phyloP scores from a whole-genome alignment of 2,329 filamentous ascomycete genomes.

The Canariomyces notabilis region DNA sequence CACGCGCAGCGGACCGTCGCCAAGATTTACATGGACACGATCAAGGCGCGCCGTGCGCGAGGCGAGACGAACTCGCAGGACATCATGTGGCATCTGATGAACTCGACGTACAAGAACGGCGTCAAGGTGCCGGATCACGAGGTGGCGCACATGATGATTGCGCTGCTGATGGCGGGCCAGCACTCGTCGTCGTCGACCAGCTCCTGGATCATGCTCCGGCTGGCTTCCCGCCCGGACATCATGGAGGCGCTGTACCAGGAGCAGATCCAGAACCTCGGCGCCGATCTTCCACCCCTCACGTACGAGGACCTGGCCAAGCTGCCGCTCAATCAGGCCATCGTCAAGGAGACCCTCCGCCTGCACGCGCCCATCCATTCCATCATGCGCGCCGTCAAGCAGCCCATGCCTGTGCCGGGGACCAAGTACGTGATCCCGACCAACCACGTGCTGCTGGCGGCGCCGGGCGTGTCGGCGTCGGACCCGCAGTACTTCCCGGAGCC shows the following conservation, averaged over 20 bases:
- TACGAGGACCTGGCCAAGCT: slow-evolving; percentile 76
- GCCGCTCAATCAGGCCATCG: slow-evolving; percentile 73
- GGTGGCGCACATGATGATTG: slow-evolving; percentile 82
- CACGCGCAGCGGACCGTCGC: slow-evolving; percentile 67
- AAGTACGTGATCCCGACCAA: slow-evolving; percentile 75
- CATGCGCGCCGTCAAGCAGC: slow-evolving; percentile 83
- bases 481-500: slow-evolving; percentile 76
- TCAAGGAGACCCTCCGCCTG: slow-evolving; percentile 88
- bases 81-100: slow-evolving; percentile 79
- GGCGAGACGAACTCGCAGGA: slow-evolving; percentile 48
- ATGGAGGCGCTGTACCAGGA: slow-evolving; percentile 70
- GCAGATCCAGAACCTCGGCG: slow-evolving; percentile 67
- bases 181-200: slow-evolving; percentile 75
- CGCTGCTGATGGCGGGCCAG: slow-evolving; percentile 77
- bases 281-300: slow-evolving; percentile 66
- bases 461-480: slow-evolving; percentile 72
- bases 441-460: slow-evolving; percentile 78
- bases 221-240: slow-evolving; percentile 65
- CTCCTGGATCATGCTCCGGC: slow-evolving; percentile 69
- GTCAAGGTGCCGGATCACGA: slow-evolving; percentile 65
- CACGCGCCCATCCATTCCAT: slow-evolving; percentile 95
- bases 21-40: slow-evolving; percentile 70
- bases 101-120: slow-evolving; percentile 70
- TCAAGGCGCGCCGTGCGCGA: slow-evolving; percentile 54
- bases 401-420: slow-evolving; percentile 77